Percentiles rank a stretch among this genome's conserved stretches.
These are phyloP conservation scores for Euptelea pleiosperma DNA, from an alignment of 164 flowering plant genomes.

Conservation along the genomic window DNA sequence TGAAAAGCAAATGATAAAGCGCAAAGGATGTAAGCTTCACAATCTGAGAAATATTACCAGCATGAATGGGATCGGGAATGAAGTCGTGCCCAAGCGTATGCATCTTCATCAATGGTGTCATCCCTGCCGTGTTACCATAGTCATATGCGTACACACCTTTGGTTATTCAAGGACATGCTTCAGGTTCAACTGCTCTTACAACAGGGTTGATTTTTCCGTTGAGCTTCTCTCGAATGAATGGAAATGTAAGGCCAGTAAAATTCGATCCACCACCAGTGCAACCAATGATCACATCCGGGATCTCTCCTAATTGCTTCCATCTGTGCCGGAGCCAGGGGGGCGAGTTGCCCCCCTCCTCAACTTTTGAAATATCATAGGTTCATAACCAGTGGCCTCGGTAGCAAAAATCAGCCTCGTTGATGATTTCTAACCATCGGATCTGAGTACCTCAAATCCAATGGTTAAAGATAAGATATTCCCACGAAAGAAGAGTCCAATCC, in stretches of 20 bases:
- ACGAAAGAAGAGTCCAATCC: no score
- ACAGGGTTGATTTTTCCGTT: conserved; percentile 74
- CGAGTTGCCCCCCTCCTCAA: no score
- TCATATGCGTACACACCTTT: conserved; percentile 93
- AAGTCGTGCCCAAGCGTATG: conserved; percentile 97
- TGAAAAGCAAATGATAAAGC: background rate
- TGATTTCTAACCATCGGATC: no score
- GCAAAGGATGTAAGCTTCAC: background rate
- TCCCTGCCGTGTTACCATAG: conserved; percentile 89
- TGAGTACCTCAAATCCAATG: no score
- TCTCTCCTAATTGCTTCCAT: conserved; percentile 90
- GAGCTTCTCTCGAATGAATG: conserved; percentile 86
- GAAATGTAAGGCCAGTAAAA: conserved; percentile 86
- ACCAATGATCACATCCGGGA: conserved; percentile 87
- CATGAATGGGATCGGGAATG: conserved; percentile 95
- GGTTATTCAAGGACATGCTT: conserved; percentile 93
- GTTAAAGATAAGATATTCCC: no score
- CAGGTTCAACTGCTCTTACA: conserved; percentile 84
- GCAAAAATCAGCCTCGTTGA: no score
- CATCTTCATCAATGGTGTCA: conserved; percentile 98
- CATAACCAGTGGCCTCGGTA: no score
- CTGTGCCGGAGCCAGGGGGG: no score
- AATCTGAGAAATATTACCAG: conserved; percentile 47
- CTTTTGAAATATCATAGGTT: no score
- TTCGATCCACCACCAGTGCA: conserved; percentile 98